phyloP scores from a whole-genome alignment of 495 filamentous ascomycete genomes.

The Bombardia bombarda region DNA sequence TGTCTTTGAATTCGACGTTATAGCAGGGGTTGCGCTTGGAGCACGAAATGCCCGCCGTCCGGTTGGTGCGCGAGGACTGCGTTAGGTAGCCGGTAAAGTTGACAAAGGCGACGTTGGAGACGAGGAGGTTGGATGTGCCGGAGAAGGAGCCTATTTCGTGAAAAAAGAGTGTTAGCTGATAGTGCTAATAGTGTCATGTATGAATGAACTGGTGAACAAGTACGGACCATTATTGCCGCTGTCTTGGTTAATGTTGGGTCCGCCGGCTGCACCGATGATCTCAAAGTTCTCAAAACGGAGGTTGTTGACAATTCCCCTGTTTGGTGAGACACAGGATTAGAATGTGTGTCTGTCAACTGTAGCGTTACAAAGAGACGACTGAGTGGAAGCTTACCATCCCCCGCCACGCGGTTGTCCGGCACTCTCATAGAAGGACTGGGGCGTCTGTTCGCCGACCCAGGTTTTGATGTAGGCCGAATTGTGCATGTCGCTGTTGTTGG shows the following conservation, averaged over 20 bases:
- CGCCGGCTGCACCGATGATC: constrained; percentile 34
- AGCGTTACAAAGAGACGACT: not conserved
- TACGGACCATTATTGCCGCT: constrained; percentile 36
- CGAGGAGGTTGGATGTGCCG: constrained; percentile 42
- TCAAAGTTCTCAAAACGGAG: constrained; percentile 48
- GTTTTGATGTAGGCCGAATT: constrained; percentile 52
- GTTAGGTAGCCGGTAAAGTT: constrained; percentile 46
- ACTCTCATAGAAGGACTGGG: constrained; percentile 40
- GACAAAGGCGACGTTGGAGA: constrained; percentile 43
- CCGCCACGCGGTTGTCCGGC: constrained; percentile 39
- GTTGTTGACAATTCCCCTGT: constrained; percentile 38
- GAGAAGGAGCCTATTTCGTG: constrained; percentile 26
- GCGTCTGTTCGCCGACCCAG: constrained; percentile 43
- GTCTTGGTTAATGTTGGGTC: constrained; percentile 38
- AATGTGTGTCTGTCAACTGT: not conserved
- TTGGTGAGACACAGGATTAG: not conserved
- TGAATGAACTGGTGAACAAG: not conserved
- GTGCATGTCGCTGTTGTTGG: constrained; percentile 41
- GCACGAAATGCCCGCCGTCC: constrained; percentile 37
- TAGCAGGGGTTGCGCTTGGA: constrained; percentile 39
- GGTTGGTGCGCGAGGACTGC: constrained; percentile 7
- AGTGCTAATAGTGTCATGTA: too few relatives aligned
- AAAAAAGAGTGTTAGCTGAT: not conserved
- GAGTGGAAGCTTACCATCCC: constrained; percentile 30
- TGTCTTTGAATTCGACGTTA: constrained; percentile 39